These are phyloP conservation scores for Chrysosporium keratinophilum DNA, from an alignment of 2,329 filamentous ascomycete genomes.

Conservation along the genomic window DNA sequence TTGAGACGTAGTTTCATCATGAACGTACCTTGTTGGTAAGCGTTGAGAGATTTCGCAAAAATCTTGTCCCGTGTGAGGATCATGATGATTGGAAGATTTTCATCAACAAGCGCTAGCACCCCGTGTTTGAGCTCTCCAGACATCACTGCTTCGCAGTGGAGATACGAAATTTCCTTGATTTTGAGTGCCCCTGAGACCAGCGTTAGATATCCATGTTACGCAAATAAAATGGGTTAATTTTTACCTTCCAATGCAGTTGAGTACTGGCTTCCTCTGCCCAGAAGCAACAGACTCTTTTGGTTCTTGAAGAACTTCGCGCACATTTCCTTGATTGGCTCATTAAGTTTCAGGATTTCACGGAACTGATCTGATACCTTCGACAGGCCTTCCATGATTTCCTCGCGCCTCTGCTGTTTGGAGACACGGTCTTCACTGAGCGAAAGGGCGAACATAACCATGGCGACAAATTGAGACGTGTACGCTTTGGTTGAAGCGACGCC, in stretches of 20 bases:
- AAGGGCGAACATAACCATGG: slow-evolving; percentile 99
- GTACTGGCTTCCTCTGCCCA: slow-evolving; percentile 92
- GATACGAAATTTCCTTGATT: slow-evolving; percentile 99
- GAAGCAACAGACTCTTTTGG: slow-evolving; percentile 88
- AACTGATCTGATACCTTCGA: slow-evolving; percentile 82
- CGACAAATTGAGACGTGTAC: slow-evolving; percentile 98
- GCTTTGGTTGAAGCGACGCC: slow-evolving; percentile 99
- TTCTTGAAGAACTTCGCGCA: slow-evolving; percentile 89
- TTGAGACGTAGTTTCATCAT: slow-evolving; percentile 11
- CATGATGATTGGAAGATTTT: slow-evolving; percentile 99
- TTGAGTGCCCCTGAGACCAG: slow-evolving; percentile 63
- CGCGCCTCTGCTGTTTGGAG: slow-evolving; percentile 80
- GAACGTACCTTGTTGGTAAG: slow-evolving; percentile 80
- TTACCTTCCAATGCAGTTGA: slow-evolving; percentile 84
- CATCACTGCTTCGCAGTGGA: slow-evolving; percentile 99
- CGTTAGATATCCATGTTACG: background rate
- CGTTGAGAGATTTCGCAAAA: slow-evolving; percentile 98
- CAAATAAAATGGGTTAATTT: slow-evolving; percentile 9
- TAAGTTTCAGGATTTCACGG: slow-evolving; percentile 79
- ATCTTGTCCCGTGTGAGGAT: slow-evolving; percentile 92
- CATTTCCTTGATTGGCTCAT: slow-evolving; percentile 87
- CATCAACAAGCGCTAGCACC: slow-evolving; percentile 91
- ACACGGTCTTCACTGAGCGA: slow-evolving; percentile 93
- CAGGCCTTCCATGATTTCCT: slow-evolving; percentile 94
- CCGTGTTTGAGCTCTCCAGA: slow-evolving; percentile 98